phyloP scores from a whole-genome alignment of 108 stramenopile species.

The Nannochloropsis salina region DNA sequence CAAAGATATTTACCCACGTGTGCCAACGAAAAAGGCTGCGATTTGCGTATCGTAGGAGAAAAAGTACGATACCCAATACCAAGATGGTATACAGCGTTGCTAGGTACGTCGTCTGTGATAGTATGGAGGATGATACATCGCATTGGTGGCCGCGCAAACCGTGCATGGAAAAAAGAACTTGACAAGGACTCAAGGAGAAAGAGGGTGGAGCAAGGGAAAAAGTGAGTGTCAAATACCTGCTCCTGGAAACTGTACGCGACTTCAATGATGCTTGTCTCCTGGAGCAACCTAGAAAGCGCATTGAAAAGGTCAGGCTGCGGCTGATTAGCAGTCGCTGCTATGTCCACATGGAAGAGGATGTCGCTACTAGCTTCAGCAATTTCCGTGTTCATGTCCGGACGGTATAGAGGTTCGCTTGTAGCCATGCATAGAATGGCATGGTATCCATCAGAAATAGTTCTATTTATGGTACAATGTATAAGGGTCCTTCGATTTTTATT shows the following conservation, averaged over 20 bases:
- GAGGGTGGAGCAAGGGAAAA: neutral
- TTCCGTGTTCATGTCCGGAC: no score
- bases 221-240: neutral
- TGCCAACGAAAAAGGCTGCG: slow-evolving; percentile 17
- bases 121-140: neutral
- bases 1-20: slow-evolving; percentile 22
- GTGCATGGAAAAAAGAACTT: no score
- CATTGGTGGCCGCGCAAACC: neutral
- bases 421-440: no score
- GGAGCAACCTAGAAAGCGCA: neutral
- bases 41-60: slow-evolving; percentile 16
- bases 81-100: neutral
- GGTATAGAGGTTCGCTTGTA: no score
- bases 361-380: no score
- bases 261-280: neutral
- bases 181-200: neutral
- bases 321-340: neutral
- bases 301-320: neutral
- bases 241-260: neutral
- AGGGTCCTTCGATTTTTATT: no score
- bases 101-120: neutral
- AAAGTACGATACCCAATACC: neutral
- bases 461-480: no score
- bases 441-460: no score
- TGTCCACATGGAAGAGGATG: no score